A percentile compares a stretch with the other conserved stretches of the same genome.
These are phyloP conservation scores for Yamadazyma friedrichii DNA, from an alignment of 1,139 yeast species.

Conservation along the genomic window DNA sequence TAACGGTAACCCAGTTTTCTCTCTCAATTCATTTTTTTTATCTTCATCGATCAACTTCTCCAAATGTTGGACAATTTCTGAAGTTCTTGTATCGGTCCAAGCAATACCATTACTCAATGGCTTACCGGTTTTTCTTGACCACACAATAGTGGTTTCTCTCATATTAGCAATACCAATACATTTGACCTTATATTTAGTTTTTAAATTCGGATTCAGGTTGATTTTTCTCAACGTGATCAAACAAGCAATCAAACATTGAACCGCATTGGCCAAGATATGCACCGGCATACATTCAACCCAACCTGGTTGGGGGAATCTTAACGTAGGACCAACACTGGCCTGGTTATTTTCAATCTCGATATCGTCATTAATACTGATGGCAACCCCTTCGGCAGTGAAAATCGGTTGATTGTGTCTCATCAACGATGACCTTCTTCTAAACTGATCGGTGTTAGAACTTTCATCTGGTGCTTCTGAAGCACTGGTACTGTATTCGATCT, in stretches of 20 bases:
- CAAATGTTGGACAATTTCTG: constrained; percentile 67
- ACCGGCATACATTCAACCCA: constrained; percentile 96
- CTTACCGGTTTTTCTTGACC: constrained; percentile 82
- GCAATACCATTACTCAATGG: constrained; percentile 89
- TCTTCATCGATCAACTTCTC: constrained; percentile 60
- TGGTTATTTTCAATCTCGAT: constrained; percentile 61
- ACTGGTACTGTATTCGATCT: constrained; percentile 82
- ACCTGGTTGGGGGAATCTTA: constrained; percentile 75
- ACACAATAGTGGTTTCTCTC: constrained; percentile 91
- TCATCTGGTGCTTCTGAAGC: constrained; percentile 55
- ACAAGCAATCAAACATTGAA: constrained; percentile 70
- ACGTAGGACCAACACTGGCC: constrained; percentile 62
- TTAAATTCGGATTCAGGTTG: constrained; percentile 51
- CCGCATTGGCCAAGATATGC: constrained; percentile 80
- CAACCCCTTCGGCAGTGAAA: constrained; percentile 73
- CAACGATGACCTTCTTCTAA: constrained; percentile 50
- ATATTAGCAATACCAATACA: constrained; percentile 89
- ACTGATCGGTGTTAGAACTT: constrained; percentile 47
- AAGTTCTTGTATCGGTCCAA: constrained; percentile 93
- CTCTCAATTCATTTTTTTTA: constrained; percentile 54
- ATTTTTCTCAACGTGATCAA: constrained; percentile 55
- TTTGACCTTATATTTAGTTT: constrained; percentile 54
- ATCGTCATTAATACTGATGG: constrained; percentile 56
- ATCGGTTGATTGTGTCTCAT: constrained; percentile 55
- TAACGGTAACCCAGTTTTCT: constrained; percentile 80